Percentiles rank a stretch among this genome's conserved stretches.
Conservation (phyloP, 1,284 basidiomycete species). For the Heterobasidion irregulare region DNA sequence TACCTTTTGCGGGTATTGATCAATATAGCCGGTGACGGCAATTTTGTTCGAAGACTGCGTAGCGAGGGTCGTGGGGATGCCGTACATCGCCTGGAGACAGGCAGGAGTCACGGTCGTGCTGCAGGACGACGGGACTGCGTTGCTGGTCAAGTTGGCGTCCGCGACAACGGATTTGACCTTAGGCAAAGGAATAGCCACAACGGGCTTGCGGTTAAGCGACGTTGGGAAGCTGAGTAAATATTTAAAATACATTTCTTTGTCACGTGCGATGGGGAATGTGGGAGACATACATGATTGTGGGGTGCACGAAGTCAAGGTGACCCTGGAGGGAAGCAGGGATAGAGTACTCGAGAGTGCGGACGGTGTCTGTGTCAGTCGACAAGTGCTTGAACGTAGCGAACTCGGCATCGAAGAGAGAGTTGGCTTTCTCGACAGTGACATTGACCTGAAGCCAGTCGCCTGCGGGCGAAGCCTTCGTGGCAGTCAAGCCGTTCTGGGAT, state of each 20-base stretch:
- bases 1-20: slow-evolving; percentile 17
- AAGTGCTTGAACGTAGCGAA: slow-evolving; percentile 23
- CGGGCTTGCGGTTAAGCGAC: not conserved
- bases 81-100: slow-evolving; percentile 22
- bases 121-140: slow-evolving; percentile 14
- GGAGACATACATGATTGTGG: slow-evolving; percentile 13
- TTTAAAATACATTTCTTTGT: not conserved
- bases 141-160: slow-evolving; percentile 3
- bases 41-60: slow-evolving; percentile 18
- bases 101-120: slow-evolving; percentile 17
- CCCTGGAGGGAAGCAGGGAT: slow-evolving; percentile 17
- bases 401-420: slow-evolving; percentile 20
- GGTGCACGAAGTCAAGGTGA: slow-evolving; percentile 18
- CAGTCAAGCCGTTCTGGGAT: slow-evolving; percentile 17
- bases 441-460: slow-evolving; percentile 17
- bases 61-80: slow-evolving; percentile 22
- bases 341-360: slow-evolving; percentile 26
- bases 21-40: slow-evolving; percentile 23
- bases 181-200: not conserved
- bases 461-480: slow-evolving; percentile 14
- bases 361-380: slow-evolving; percentile 13
- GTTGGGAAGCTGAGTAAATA: slow-evolving; percentile 3
- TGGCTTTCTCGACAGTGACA: slow-evolving; percentile 21
- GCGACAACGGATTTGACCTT: slow-evolving; percentile 1
- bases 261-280: not conserved